phyloP scores from a whole-genome alignment of 75 land plant genomes.

The Selaginella tamariscina region DNA sequence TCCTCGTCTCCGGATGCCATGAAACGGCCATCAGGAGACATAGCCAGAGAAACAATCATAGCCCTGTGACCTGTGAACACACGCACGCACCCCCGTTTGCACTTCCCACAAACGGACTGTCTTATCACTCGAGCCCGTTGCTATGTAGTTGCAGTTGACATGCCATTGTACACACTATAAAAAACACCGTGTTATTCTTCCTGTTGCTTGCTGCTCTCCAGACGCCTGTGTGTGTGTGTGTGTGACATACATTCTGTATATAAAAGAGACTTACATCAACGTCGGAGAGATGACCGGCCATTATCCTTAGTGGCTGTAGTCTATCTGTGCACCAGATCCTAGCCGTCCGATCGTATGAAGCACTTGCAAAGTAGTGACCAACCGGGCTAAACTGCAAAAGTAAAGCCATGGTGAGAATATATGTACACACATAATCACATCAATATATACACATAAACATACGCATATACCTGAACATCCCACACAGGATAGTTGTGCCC shows the following conservation, averaged over 20 bases:
- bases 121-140: constrained; percentile 98
- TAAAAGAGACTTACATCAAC: constrained; percentile 71
- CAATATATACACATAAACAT: not conserved
- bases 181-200: not conserved
- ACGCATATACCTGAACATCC: constrained; percentile 83
- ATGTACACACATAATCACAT: not conserved
- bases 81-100: constrained; percentile 85
- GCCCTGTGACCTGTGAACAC: constrained; percentile 93
- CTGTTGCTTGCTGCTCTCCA: not conserved
- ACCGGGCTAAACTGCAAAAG: constrained; percentile 83
- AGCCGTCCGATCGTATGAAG: constrained; percentile 97
- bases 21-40: constrained; percentile 97
- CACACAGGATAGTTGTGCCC: constrained; percentile 99
- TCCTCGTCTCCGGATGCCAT: constrained; percentile 99
- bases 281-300: constrained; percentile 97
- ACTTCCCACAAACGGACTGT: constrained; percentile 98
- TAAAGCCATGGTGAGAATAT: not conserved
- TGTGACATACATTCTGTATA: not conserved
- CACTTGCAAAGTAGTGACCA: constrained; percentile 96
- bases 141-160: constrained; percentile 94
- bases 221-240: not conserved
- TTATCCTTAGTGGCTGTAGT: constrained; percentile 74
- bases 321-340: constrained; percentile 94
- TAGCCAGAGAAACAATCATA: constrained; percentile 74
- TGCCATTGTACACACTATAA: constrained; percentile 97